Base-by-base conservation (phyloP, 2,329 filamentous ascomycete genomes). In the Grosmannia clavigera region DNA sequence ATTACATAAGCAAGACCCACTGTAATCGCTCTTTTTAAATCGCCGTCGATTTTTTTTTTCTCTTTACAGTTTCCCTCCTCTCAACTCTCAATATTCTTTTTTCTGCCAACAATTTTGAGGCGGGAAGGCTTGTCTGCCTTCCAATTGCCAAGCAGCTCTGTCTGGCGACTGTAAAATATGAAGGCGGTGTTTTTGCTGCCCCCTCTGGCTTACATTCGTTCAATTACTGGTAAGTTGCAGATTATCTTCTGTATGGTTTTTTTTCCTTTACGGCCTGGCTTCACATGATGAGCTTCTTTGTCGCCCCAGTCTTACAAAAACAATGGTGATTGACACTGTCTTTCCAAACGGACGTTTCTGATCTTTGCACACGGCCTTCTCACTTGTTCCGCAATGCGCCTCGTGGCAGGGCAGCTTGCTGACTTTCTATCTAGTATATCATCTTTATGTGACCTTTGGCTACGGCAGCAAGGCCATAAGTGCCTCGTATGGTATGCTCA, bases 231-330 rank as follows among this genome's bases (percentile, higher is more conserved):
- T 57, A 57, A 57, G 55, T 57, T 54, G 3, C 10, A 19, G 35
- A 25, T 46, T 27, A 11, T 35, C 25, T 19, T 40, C 43, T 46
- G 31, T 48, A 3, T 1, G 10, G 5, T 12, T 25, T 22, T 25
- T 22, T 52, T 50, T 56, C 40, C 38, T 19, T 29, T 14, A 14
- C 51, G 14, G 29, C 16, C 51, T 33, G 51, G 27, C 38, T 35
- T 51, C 12, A 40, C 29, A 77, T 81, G 79, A 82, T 81, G 79
- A 81, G 73, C 70, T 73, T 70, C 70, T 73, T 64, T 71, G 79
- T 81, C 79, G 79, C 79, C 79, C 79, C 79, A 80, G 79, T 78
- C 79, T 77, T 78, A 81, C 74, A 62, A 66, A 71, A 70, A 68
- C 67, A 63, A 75, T 82, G 79, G 78, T 81, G 79, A 81, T 76